Evolutionary conservation across 1,284 basidiomycete genomes (phyloP), one percentile per base, ranked within the genome.

Genomic region (Sporisorium reilianum): DNA sequence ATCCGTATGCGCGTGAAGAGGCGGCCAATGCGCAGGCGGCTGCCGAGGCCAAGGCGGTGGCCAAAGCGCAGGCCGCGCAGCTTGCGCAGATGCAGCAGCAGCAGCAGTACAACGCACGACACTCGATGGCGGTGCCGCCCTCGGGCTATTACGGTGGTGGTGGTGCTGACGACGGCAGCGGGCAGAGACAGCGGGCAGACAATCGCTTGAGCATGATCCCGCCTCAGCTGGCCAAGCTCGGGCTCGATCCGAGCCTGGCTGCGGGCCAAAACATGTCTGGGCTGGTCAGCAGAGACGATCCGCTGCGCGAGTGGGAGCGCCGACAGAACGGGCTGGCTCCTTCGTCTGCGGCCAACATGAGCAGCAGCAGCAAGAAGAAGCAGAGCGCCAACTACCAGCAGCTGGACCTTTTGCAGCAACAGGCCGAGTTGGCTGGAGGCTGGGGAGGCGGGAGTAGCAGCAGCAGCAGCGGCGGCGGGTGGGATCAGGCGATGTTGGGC

Each of bases 181-280:
- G 56, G 20, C 52, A 53, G 46, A 42, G 55, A 30, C 49, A 61
- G 18, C 49, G 62, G 2, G 50, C 53, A 28, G 68, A 71, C 45
- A 63, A 75, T 25, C 55, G 73, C 81, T 90, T 94, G 89, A 94
- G 96, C 81, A 89, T 90, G 66, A 91, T 98, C 20, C 96, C 96
- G 22, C 93, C 95, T 14, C 94, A 94, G 53, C 87, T 98, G 51
- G 84, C 84, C 57, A 85, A 84, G 72, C 67, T 85, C 20, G 85
- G 83, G 18, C 64, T 85, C 20, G 85, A 85, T 51, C 42, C 70
- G 53, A 49, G 41, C 26, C 50, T 72, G 52, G 61, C 46, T 23
- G 46, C 67, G 20, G 74, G 67, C 18, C 67, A 71, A 30, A 62
- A 57, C 42, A 60, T 84, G 42, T 79, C 82, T 28, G 81, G 82